Base-by-base conservation (phyloP, 768 basidiomycete genomes). In the Tylopilus cervinicoccineus region DNA sequence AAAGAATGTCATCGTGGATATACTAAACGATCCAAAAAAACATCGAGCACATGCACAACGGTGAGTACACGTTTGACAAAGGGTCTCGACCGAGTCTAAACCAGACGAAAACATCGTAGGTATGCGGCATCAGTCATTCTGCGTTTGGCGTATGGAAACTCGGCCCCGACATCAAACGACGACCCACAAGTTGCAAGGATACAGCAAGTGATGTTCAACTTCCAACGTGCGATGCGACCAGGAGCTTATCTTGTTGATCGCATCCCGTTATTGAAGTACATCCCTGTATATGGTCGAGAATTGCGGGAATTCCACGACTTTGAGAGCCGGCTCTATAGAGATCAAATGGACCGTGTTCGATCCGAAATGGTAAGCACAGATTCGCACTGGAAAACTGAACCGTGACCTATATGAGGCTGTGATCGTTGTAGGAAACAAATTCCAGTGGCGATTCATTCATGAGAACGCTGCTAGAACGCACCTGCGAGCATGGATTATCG, bases 221-320 rank as follows among this genome's bases (percentile, higher is more conserved):
- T 72, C 4, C 54, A 60, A 19, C 22, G 28, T 4, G 59, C 54
- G 8, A 51, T 72, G 39, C 59, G 60, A 3, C 69, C 69, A 6
- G 71, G 71, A 3, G 58, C 62, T 0, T 64, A 62, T 41, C 56
- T 66, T n/a, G 70, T 72, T 22, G 69, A 74, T 45, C 56, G 53
- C 0, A 53, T 66, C 23, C 70, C 72, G 0, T 45, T 61, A 29
- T 53, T 71, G 23, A 58, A 54, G 33, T 77, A 77, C 55, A 54
- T 86, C 17, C 83, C 85, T 4, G 78, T 79, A 14, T 83, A 82
- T 54, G 69, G 79, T 3, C 68, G 70, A 6, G 74, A 76, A 43
- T 64, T 86, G 13, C 71, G 72, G 39, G 65, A 72, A 2, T 78
- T 75, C 13, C 82, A 84, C 55, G 47, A 58, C 0, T 76, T 77